Conservation (phyloP, 176 grass and related monocot species). For the bread wheat (Triticum aestivum) region IWGSC_CS_RefSeq_v2.1 NC_057799.1:539111744-539112243, state of each 20-base stretch:
- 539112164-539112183: no score
- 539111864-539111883: neutral
- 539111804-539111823: conserved; percentile 38
- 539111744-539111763: conserved; percentile 48
- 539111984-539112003: conserved; percentile 21
- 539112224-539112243: neutral
- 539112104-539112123: neutral
- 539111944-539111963: neutral
- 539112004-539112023: neutral
- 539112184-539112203: neutral
- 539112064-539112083: neutral
- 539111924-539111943: neutral
- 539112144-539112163: no score
- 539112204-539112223: neutral
- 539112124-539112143: neutral
- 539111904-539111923: neutral
- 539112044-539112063: neutral
- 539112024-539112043: conserved; percentile 23
- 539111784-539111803: conserved; percentile 54
- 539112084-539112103: neutral
- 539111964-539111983: conserved; percentile 11
- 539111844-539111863: conserved; percentile 36
- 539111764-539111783: conserved; percentile 42
- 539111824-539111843: conserved; percentile 1
- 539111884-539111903: neutral